Base-by-base conservation (phyloP, 805 yeast species). In the Tetrapisispora iriomotensis region DNA sequence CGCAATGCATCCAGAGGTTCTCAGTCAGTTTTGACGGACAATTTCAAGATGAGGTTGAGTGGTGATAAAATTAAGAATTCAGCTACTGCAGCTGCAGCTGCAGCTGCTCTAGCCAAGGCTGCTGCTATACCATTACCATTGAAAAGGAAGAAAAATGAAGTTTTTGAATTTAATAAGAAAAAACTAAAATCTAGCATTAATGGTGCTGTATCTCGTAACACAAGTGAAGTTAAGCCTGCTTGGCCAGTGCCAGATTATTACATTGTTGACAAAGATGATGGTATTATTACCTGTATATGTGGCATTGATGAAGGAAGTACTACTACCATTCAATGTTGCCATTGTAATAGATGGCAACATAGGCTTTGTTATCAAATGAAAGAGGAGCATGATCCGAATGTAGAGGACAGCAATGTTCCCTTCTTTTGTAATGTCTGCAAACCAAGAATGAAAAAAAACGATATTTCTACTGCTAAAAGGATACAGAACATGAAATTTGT, bases 331-430 rank as follows among this genome's bases (percentile, higher is more conserved):
- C 97, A 92, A 62, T 92, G 98, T 64, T 96, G 87, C 57, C 71
- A 75, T 25, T 88, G 97, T 60, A 79, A 74, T 59, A 75, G 95
- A 45, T 88, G 96, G 96, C 96, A 88, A 57, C 97, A 88, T 63
- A 87, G 92, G 21, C 68, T 75, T n/a, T 88, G 97, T 61, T 84
- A 86, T 74, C 82, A 81, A 7, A 84, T 83, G 41, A 68, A 68
- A 33, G 74, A 79, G 33, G 75, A 74, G 42, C 81, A 75, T 29
- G 79, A 82, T 36, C 92, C 78, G 0, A 95, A 8, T 13, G 15
- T 95, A 0, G 95, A 86, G 41, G 76, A 75, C 38, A n/a, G n/a
- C n/a, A 24, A 24, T 15, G 9, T 22, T 3, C 6, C 15, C n/a
- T 88, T 82, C 55, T 66, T 75, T 22, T 88, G 97, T 55, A 83